Evolutionary conservation across 345 rosid genomes (phyloP).

Genomic region (Lumnitzera littorea): DNA sequence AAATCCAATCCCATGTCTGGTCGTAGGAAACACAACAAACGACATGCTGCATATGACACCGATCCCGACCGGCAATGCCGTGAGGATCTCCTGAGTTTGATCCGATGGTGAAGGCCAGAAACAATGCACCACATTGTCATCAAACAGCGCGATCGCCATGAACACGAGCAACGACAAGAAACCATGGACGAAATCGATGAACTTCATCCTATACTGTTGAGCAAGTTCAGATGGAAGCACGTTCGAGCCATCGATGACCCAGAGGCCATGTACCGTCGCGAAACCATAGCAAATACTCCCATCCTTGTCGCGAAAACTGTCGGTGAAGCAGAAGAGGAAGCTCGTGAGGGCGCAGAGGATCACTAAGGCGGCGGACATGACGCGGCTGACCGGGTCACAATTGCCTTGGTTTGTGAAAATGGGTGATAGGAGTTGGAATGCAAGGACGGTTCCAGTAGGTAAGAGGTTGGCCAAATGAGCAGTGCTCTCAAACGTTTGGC

Average conservation of each 20-base stretch:
- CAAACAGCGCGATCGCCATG: constrained; percentile 65
- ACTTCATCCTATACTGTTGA: constrained; percentile 37
- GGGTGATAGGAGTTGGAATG: constrained; percentile 82
- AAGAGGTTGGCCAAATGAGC: constrained; percentile 84
- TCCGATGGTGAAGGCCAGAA: constrained; percentile 72
- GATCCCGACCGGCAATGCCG: constrained; percentile 70
- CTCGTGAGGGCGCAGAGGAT: constrained; percentile 63
- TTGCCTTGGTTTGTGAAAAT: constrained; percentile 67
- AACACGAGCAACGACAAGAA: constrained; percentile 75
- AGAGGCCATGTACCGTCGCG: constrained; percentile 58
- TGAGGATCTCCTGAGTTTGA: constrained; percentile 58
- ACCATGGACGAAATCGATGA: constrained; percentile 74
- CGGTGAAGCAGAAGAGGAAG: constrained; percentile 68
- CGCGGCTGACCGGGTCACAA: constrained; percentile 51
- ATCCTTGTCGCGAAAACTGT: constrained; percentile 63
- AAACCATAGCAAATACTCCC: constrained; percentile 71
- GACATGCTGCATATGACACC: constrained; percentile 73
- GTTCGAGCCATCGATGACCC: constrained; percentile 79
- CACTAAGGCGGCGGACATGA: constrained; percentile 50
- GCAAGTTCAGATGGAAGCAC: constrained; percentile 48
- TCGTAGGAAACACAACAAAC: constrained; percentile 73
- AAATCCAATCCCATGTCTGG: constrained; percentile 89
- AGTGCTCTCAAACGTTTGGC: constrained; percentile 81
- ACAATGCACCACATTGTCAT: constrained; percentile 61
- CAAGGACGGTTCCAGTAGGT: constrained; percentile 90